Evolutionary conservation across 139 green algal genomes (phyloP), one percentile per base, ranked within the genome.

Genomic region (Chlamydomonas schloesseri): DNA sequence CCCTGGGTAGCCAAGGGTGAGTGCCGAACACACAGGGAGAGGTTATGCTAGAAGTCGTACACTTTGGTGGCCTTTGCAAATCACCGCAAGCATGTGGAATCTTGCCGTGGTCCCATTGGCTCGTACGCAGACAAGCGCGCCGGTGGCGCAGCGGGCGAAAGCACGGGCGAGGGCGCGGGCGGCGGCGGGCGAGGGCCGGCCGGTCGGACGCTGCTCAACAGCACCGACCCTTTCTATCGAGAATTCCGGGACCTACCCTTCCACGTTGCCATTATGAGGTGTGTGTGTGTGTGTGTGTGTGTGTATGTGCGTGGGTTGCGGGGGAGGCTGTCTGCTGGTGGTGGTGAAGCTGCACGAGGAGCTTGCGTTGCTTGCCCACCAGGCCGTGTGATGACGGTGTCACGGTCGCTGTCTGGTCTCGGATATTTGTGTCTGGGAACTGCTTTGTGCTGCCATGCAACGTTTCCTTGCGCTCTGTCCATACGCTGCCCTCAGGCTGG

Each of bases 161-260:
- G n/a, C 6, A 23, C 67, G 34, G 62, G 37, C 29, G 62, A 13
- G 18, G 42, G 4, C 31, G 36, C 46, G 34, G 53, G 72, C 68
- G 60, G 75, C 57, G 84, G 31, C 36, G 60, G 60, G 42, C 42
- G 42, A 5, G 42, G 42, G 42, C 42, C 71, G 57, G 26, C 58
- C 13, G 81, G 73, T 29, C 89, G 65, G 73, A 90, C 81, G 50
- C 80, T 92, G 58, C 84, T 94, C 53, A 94, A 94, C 87, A 90
- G 80, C 75, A 93, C 82, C 31, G 92, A 94, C 81, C 90, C 88
- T 1, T 93, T 91, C 81, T 94, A 89, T 87, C 79, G 73, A 42
- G 89, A 94, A 84, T 93, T 93, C 87, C 31, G 92, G 33, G 92
- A 94, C 81, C 87, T 94, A 76, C 92, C 92, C 4, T 94, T 93